A percentile compares a stretch with the other conserved stretches of the same genome.
phyloP scores from a whole-genome alignment of 169 alveolate genomes.

The Perkinsus olseni region DNA sequence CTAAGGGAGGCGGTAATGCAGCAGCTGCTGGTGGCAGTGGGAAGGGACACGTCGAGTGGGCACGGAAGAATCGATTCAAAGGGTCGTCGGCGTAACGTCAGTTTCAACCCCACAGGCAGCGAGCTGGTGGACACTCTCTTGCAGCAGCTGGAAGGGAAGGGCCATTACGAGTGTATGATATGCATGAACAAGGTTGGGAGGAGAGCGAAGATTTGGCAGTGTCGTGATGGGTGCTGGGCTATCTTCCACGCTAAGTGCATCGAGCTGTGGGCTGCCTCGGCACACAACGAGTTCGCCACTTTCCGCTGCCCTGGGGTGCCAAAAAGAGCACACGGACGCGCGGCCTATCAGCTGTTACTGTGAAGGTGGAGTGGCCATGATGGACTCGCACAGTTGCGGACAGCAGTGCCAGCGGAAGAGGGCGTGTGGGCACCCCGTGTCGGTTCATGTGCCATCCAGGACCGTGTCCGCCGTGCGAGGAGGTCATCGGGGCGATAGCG shows the following conservation, averaged over 20 bases:
- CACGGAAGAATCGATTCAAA: background rate
- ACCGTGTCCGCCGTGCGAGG: slow-evolving; percentile 71
- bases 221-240: slow-evolving; percentile 22
- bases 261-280: background rate
- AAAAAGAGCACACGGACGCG: background rate
- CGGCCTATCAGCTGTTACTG: background rate
- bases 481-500: slow-evolving; percentile 35
- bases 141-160: slow-evolving; percentile 20
- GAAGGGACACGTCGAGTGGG: background rate
- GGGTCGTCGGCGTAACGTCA: background rate
- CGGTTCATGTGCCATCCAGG: slow-evolving; percentile 66
- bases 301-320: background rate
- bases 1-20: background rate
- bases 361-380: background rate
- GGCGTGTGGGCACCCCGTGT: slow-evolving; percentile 60
- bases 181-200: slow-evolving; percentile 52
- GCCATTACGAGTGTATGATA: slow-evolving; percentile 55
- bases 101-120: background rate
- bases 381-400: slow-evolving; percentile 49
- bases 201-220: slow-evolving; percentile 59
- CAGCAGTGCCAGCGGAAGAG: slow-evolving; percentile 47
- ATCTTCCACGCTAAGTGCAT: background rate
- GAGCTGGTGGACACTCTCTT: background rate
- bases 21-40: background rate
- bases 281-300: background rate